A percentile compares a stretch with the other conserved stretches of the same genome.
Evolutionary conservation across 306 rosid species (phyloP).

Genomic region (Castanea sativa): DNA sequence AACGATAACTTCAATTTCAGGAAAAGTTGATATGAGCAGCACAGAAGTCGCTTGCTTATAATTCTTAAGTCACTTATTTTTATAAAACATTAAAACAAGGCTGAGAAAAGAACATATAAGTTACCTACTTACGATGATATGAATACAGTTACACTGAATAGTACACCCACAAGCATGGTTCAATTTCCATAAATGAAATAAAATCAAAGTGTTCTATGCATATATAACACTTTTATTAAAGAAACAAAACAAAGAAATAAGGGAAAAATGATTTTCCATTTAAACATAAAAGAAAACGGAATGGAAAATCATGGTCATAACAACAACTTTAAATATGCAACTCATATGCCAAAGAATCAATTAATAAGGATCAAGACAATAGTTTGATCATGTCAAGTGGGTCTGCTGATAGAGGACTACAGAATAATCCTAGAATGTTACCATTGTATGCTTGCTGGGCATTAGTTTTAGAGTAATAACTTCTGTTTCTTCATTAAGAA

Average conservation of each 20-base stretch:
- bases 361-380: background rate
- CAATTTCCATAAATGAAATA: background rate
- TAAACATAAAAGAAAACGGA: background rate
- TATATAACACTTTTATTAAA: background rate
- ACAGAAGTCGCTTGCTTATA: background rate
- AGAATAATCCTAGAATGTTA: background rate
- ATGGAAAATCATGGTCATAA: background rate
- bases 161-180: slow-evolving; percentile 22
- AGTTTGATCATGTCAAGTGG: background rate
- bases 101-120: background rate
- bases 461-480: background rate
- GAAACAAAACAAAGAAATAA: background rate
- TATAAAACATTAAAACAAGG: background rate
- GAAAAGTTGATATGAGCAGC: background rate
- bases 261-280: background rate
- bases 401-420: background rate
- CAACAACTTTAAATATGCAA: background rate
- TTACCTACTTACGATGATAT: slow-evolving; percentile 8
- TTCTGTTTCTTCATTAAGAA: background rate
- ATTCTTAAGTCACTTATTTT: background rate
- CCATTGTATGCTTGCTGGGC: background rate
- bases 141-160: slow-evolving; percentile 18
- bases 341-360: background rate
- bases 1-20: background rate
- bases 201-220: background rate